phyloP scores from a whole-genome alignment of 805 yeast genomes.

The Cyberlindnera subsufficiens region DNA sequence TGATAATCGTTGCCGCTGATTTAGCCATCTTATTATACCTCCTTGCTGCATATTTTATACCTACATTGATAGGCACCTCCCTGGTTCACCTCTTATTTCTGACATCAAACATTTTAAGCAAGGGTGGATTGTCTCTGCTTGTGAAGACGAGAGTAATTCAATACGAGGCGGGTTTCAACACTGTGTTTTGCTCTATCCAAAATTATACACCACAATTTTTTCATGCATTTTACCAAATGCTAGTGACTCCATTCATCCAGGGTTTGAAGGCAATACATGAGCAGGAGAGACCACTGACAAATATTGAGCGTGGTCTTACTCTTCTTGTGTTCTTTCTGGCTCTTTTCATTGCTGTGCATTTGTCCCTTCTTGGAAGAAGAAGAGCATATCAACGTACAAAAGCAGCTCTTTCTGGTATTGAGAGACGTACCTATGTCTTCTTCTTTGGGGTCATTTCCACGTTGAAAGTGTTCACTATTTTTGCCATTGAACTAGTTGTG shows the following conservation, averaged over 20 bases:
- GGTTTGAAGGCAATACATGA: not conserved
- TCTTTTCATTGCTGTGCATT: conserved; percentile 23
- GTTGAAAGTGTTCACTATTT: conserved; percentile 67
- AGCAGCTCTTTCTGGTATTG: conserved; percentile 43
- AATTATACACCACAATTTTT: not conserved
- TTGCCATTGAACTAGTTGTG: conserved; percentile 71
- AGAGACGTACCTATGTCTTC: conserved; percentile 45
- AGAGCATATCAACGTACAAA: conserved; percentile 19
- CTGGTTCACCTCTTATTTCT: not conserved
- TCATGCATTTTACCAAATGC: not conserved
- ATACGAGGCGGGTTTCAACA: not conserved
- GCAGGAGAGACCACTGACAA: conserved; percentile 15
- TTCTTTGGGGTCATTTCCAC: conserved; percentile 55
- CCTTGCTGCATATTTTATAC: not conserved
- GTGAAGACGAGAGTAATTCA: not conserved
- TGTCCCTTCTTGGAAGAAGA: conserved; percentile 26
- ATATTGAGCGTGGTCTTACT: conserved; percentile 32
- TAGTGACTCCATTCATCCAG: not conserved
- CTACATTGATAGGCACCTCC: not conserved
- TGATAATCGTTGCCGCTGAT: conserved; percentile 14
- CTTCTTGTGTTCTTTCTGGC: conserved; percentile 30
- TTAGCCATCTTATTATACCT: not conserved
- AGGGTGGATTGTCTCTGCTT: not conserved
- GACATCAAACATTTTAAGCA: not conserved
- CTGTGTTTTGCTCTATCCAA: not conserved